Percentiles rank a stretch among this genome's conserved stretches.
Conservation (phyloP, 2,329 filamentous ascomycete species). For the Cordyceps javanica region DNA sequence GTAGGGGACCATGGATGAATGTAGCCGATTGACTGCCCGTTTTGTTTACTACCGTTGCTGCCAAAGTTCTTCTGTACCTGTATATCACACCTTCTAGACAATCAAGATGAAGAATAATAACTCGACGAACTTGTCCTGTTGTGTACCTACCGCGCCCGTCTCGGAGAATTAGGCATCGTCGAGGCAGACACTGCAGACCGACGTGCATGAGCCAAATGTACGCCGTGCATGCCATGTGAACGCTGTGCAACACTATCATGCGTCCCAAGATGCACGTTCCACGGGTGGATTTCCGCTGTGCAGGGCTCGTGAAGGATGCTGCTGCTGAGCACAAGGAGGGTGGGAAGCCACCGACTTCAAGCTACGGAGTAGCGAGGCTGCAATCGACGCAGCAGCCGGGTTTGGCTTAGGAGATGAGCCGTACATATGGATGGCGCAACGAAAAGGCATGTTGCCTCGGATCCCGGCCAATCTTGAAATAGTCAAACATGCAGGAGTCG, state of each 20-base stretch:
- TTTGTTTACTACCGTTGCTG: constrained; percentile 20
- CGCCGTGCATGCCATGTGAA: neutral
- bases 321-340: neutral
- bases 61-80: neutral
- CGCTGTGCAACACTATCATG: neutral
- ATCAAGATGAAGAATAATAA: neutral
- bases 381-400: neutral
- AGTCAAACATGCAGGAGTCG: neutral
- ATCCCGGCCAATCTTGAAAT: neutral
- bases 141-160: neutral
- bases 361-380: neutral
- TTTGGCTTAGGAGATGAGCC: neutral
- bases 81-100: constrained; percentile 7
- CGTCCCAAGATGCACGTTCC: neutral
- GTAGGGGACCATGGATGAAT: constrained; percentile 24
- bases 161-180: constrained; percentile 3
- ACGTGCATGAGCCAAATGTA: neutral
- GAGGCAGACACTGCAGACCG: neutral
- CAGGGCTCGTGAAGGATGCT: neutral
- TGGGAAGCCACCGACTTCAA: neutral
- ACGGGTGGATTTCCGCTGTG: neutral
- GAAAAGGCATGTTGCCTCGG: no score
- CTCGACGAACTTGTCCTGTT: neutral
- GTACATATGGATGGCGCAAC: neutral
- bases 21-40: constrained; percentile 14